These are phyloP conservation scores for Venturia oleaginea DNA, from an alignment of 2,329 filamentous ascomycete genomes.

Conservation along the genomic window DNA sequence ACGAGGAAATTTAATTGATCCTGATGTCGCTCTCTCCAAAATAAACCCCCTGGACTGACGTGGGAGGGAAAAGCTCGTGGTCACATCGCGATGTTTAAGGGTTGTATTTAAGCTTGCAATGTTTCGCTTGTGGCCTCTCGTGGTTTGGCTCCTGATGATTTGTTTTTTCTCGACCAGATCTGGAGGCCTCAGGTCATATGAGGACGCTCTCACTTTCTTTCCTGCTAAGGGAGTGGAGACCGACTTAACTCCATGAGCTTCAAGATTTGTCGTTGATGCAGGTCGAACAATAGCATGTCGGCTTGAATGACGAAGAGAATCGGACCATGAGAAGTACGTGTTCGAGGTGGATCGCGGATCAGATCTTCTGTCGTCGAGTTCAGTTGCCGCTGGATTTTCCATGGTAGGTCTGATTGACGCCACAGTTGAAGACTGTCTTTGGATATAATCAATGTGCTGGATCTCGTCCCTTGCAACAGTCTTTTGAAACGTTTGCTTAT, in stretches of 20 bases:
- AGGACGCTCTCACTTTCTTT: background rate
- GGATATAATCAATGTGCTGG: background rate
- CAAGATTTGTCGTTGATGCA: background rate
- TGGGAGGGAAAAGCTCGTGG: background rate
- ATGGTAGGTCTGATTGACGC: conserved; percentile 21
- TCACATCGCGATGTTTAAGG: background rate
- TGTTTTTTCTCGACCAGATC: background rate
- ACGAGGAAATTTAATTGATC: background rate
- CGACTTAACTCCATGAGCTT: background rate
- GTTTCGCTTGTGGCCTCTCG: background rate
- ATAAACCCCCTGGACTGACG: background rate
- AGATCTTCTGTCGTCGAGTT: conserved; percentile 18
- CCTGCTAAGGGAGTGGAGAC: background rate
- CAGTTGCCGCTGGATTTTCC: conserved; percentile 21
- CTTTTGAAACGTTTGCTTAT: conserved; percentile 17
- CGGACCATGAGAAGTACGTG: conserved; percentile 34
- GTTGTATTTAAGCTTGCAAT: background rate
- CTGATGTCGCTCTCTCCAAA: background rate
- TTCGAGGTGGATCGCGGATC: conserved; percentile 18
- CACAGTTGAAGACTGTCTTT: background rate
- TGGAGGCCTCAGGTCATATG: background rate
- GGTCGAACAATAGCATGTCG: conserved; percentile 11
- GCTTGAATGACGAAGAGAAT: conserved; percentile 25
- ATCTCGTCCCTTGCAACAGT: background rate
- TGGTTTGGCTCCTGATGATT: background rate